Conservation (phyloP, 257 asterid genomes). For the Nicotiana tomentosiformis region DNA sequence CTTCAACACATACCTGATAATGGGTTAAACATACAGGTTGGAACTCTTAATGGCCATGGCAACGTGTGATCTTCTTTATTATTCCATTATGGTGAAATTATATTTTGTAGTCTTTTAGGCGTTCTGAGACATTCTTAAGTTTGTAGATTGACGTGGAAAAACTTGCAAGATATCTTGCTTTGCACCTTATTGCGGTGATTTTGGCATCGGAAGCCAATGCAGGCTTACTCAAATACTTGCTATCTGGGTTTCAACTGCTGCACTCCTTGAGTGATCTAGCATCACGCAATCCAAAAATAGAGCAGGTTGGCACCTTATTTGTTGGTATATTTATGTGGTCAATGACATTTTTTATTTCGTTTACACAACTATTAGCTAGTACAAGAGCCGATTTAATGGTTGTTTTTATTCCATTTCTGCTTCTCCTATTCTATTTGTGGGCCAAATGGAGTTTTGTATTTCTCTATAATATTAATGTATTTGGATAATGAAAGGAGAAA, state of each 20-base stretch:
- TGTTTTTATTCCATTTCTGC: background rate
- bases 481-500: background rate
- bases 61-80: background rate
- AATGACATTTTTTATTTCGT: background rate
- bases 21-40: constrained; percentile 72
- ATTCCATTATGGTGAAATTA: background rate
- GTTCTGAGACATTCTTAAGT: constrained; percentile 14
- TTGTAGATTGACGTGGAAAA: constrained; percentile 78
- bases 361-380: background rate
- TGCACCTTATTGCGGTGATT: constrained; percentile 84
- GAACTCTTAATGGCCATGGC: background rate
- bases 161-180: constrained; percentile 77
- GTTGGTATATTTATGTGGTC: background rate
- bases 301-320: constrained; percentile 53
- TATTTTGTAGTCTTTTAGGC: background rate
- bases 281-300: constrained; percentile 75
- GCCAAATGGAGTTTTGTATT: background rate
- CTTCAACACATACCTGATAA: constrained; percentile 46
- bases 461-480: background rate
- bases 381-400: background rate
- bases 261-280: constrained; percentile 90
- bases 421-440: background rate
- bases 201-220: constrained; percentile 73
- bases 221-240: constrained; percentile 67
- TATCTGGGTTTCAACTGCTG: constrained; percentile 81